Base-by-base conservation (phyloP, 306 rosid genomes). In the Fragaria ananassa region DNA sequence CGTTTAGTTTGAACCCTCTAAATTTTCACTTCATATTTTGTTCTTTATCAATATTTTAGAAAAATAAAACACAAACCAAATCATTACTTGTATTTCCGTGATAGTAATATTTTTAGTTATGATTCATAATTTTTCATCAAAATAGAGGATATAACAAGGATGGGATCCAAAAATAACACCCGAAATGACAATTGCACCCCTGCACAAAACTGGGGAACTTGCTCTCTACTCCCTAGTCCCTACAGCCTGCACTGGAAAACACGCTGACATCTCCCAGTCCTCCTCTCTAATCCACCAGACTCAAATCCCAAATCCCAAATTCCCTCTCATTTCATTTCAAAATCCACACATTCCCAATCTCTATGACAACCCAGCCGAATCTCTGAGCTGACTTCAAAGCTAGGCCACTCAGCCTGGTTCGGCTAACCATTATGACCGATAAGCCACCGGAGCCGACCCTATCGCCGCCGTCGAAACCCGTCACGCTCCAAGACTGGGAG, bases 401-500 rank as follows among this genome's bases (percentile, higher is more conserved):
- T 62, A 29, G 4, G 69, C 69, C 39, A 13, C 45, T 31, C 12
- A 4, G 69, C 45, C 53, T 75, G 47, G 71, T 63, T 63, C 34
- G 35, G 11, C 8, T 10, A 12, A 42, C 75, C 56, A 82, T 45
- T 45, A 88, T 87, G 91, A 46, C 87, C 76, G 91, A 89, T 50
- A 86, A 76, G 67, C 74, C 81, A 67, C 74, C 78, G 15, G 70
- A 77, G n/a, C 60, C 31, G 18, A 81, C 72, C 19, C 73, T 12
- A 0, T 7, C 68, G 29, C 77, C 82, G n/a, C 78, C 93, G 51
- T 65, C 74, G 75, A 95, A 85, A 74, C 85, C 89, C 11, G 86
- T 91, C 47, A 81, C 96, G 14, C 74, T 74, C 47, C 93, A 84
- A 9, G 98, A 95, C 14, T 95, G 98, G 96, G 97, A 95, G 81